Percentiles rank a stretch among this genome's conserved stretches.
phyloP scores from a whole-genome alignment of 139 green algal genomes.

The Dunaliella primolecta region DNA sequence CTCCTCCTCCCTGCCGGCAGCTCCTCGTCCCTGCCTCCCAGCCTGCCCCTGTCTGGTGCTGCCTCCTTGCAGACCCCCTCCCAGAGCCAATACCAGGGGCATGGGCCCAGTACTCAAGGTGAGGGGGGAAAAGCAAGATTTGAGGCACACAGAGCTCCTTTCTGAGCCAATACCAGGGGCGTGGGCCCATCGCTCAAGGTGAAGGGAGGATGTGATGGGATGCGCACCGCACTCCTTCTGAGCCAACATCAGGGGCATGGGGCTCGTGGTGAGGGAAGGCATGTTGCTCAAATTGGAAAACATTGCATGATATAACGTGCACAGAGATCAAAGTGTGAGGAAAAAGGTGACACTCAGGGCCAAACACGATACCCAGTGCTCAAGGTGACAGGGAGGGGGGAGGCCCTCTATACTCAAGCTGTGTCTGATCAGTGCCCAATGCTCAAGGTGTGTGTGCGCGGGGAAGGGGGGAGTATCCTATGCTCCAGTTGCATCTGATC shows the following conservation, averaged over 20 bases:
- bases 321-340: not conserved
- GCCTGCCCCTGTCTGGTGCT: not conserved
- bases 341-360: not conserved
- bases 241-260: not conserved
- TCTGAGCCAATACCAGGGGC: not conserved
- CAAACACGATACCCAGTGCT: not conserved
- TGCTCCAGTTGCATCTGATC: too few relatives aligned
- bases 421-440: not conserved
- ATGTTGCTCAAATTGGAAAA: too few relatives aligned
- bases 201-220: not conserved
- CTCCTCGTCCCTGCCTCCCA: not conserved
- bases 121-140: too few relatives aligned
- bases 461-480: too few relatives aligned
- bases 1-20: not conserved
- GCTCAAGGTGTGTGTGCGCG: too few relatives aligned
- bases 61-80: too few relatives aligned
- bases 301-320: not conserved
- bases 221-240: too few relatives aligned
- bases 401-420: not conserved
- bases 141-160: too few relatives aligned
- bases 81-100: not conserved
- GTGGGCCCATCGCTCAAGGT: not conserved
- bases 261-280: too few relatives aligned
- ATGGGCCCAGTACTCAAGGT: not conserved
- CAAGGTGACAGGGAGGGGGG: not conserved